Conservation (phyloP, 805 yeast species). For the Candida wancherniae region DNA sequence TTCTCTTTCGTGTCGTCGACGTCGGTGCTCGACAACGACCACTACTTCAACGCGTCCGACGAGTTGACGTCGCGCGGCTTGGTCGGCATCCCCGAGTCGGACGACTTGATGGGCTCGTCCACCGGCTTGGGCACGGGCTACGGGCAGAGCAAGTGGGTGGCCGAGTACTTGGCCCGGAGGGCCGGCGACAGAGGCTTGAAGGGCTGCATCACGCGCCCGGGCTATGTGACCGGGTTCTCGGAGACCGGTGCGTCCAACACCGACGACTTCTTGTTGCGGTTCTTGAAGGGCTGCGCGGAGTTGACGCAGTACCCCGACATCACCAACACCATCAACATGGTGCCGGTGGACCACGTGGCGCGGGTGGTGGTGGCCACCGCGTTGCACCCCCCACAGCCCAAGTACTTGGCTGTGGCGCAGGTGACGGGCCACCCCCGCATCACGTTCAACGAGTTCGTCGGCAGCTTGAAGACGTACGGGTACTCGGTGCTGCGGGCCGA, state of each 20-base stretch:
- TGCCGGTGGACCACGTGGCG: slow-evolving; percentile 98
- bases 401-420: slow-evolving; percentile 70
- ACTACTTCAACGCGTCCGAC: slow-evolving; percentile 76
- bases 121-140: slow-evolving; percentile 85
- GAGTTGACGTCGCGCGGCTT: slow-evolving; percentile 57
- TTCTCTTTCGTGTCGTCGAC: slow-evolving; percentile 95
- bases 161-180: slow-evolving; percentile 79
- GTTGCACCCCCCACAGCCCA: slow-evolving; percentile 59
- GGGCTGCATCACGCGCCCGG: slow-evolving; percentile 92
- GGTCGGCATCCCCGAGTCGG: slow-evolving; percentile 75
- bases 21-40: slow-evolving; percentile 80
- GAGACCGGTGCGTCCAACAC: slow-evolving; percentile 86
- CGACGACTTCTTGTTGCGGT: slow-evolving; percentile 91
- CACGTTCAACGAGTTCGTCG: slow-evolving; percentile 69
- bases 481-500: slow-evolving; percentile 58
- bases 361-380: slow-evolving; percentile 82
- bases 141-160: slow-evolving; percentile 98
- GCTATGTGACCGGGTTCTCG: slow-evolving; percentile 88
- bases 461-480: slow-evolving; percentile 64
- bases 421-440: slow-evolving; percentile 98
- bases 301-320: slow-evolving; percentile 83
- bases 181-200: slow-evolving; percentile 86
- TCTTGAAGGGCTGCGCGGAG: slow-evolving; percentile 92
- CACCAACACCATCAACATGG: slow-evolving; percentile 86
- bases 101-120: slow-evolving; percentile 77